Conservation (phyloP, 148 eudicot species). For the Silene uniflora region DNA sequence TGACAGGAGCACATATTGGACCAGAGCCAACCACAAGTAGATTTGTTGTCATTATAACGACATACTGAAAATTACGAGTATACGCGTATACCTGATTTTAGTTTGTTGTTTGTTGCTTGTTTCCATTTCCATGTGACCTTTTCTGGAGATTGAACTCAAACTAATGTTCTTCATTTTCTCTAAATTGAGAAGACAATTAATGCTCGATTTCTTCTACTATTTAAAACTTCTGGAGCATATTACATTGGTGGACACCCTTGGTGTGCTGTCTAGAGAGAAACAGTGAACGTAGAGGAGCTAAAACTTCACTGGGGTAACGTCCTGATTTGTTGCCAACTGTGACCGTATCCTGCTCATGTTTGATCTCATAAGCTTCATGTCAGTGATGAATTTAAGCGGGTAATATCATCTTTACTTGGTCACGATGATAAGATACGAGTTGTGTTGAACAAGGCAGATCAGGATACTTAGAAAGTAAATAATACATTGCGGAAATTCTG, state of each 20-base stretch:
- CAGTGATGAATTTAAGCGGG: conserved; percentile 82
- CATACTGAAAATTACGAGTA: no score
- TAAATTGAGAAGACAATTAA: no score
- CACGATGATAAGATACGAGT: no score
- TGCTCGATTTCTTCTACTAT: conserved; percentile 4
- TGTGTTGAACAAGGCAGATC: conserved; percentile 88
- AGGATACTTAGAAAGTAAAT: conserved; percentile 75
- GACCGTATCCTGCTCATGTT: conserved; percentile 74
- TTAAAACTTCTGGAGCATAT: conserved; percentile 66
- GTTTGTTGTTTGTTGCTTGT: no score
- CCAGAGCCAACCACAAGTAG: no score
- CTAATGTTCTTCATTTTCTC: no score
- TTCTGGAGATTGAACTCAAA: no score
- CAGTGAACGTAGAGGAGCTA: conserved; percentile 79
- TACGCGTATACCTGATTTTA: no score
- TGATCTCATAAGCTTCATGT: conserved; percentile 86
- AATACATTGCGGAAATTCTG: conserved; percentile 26
- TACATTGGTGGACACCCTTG: conserved; percentile 84
- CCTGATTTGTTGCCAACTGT: conserved; percentile 92
- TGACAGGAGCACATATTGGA: conserved; percentile 90
- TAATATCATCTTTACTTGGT: no score
- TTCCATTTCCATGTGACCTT: no score
- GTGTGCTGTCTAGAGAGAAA: conserved; percentile 79
- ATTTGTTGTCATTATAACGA: no score
- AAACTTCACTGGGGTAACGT: conserved; percentile 78